Evolutionary conservation across 306 rosid species (phyloP).

Genomic region (Lagenaria siceraria): DNA sequence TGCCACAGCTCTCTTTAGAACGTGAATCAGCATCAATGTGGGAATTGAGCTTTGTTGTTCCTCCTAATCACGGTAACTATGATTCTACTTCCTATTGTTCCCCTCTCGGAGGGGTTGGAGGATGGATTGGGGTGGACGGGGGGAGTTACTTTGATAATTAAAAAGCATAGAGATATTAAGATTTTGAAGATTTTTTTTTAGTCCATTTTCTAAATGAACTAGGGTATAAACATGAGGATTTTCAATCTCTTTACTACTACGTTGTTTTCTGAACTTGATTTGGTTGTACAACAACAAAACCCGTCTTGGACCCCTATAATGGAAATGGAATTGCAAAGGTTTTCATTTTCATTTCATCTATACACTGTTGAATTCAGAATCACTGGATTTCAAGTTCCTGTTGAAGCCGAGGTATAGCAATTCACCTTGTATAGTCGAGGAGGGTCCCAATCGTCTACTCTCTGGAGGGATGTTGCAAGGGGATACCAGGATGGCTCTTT

Average conservation of each 20-base stretch:
- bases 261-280: neutral
- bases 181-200: neutral
- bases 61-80: conserved; percentile 82
- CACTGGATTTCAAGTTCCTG: conserved; percentile 87
- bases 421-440: conserved; percentile 69
- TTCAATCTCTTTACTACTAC: neutral
- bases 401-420: conserved; percentile 67
- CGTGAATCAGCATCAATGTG: conserved; percentile 93
- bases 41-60: conserved; percentile 97
- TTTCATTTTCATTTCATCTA: neutral
- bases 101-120: neutral
- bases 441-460: conserved; percentile 77
- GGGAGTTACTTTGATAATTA: neutral
- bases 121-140: neutral
- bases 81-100: neutral
- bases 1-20: conserved; percentile 63
- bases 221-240: neutral
- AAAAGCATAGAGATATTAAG: neutral
- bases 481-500: conserved; percentile 73
- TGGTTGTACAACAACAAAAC: neutral
- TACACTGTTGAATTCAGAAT: conserved; percentile 38
- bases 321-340: neutral
- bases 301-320: neutral
- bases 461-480: conserved; percentile 77
- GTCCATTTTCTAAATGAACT: neutral